These are phyloP conservation scores for Taiozyma sp. DNA, from an alignment of 1,139 yeast species.

Conservation along the genomic window DNA sequence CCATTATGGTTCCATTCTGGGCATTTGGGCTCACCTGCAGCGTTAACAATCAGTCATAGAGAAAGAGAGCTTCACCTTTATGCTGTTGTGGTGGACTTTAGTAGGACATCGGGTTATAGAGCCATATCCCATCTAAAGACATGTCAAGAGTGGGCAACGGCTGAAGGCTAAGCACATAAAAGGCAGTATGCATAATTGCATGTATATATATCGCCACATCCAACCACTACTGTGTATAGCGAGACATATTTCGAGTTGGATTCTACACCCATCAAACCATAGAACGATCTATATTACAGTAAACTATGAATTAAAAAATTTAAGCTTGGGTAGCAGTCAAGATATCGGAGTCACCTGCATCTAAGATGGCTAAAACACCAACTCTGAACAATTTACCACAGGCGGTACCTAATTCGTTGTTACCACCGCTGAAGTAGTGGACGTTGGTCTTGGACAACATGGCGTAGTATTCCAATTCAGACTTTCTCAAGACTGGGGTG, in stretches of 20 bases:
- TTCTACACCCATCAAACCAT: background rate
- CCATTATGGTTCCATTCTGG: no score
- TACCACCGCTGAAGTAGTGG: slow-evolving; percentile 98
- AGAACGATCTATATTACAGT: slow-evolving; percentile 3
- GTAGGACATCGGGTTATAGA: background rate
- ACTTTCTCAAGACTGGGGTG: slow-evolving; percentile 99
- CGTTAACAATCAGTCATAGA: background rate
- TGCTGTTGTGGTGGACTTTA: background rate
- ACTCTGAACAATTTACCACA: slow-evolving; percentile 99
- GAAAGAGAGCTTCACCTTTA: background rate
- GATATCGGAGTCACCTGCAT: slow-evolving; percentile 99
- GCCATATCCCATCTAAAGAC: background rate
- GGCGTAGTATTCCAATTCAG: slow-evolving; percentile 99
- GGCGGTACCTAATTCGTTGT: slow-evolving; percentile 99
- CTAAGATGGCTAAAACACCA: slow-evolving; percentile 92
- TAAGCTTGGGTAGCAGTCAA: slow-evolving; percentile 35
- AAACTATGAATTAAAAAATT: background rate
- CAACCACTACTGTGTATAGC: no score
- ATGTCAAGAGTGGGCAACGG: no score
- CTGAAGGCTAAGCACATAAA: no score
- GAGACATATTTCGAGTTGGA: no score
- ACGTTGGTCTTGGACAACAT: slow-evolving; percentile 99
- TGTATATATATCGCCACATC: no score
- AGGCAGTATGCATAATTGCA: no score
- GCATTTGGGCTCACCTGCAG: background rate